A percentile compares a stretch with the other conserved stretches of the same genome.
These are phyloP conservation scores for Eutrema salsugineum DNA, from an alignment of 441 rosid genomes.

Conservation along the genomic window DNA sequence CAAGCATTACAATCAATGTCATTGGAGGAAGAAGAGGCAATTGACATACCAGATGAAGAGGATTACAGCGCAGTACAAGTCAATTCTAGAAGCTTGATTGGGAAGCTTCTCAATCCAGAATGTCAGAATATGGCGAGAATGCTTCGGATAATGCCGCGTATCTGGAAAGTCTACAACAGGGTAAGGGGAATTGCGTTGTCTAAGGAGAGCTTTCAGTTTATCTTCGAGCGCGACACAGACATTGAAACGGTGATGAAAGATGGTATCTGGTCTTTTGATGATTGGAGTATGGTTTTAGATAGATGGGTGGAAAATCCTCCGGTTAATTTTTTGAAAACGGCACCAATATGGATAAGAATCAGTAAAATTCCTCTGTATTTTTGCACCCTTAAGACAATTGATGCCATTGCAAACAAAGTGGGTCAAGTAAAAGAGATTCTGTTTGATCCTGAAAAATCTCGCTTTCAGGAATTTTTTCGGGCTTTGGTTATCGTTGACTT, in stretches of 20 bases:
- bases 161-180: neutral
- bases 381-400: neutral
- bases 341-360: neutral
- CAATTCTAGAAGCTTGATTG: neutral
- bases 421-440: no score
- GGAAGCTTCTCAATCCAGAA: neutral
- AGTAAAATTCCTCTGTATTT: neutral
- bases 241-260: neutral
- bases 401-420: no score
- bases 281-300: neutral
- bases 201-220: no score
- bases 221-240: neutral
- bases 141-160: accelerated
- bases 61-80: no score
- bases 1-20: no score
- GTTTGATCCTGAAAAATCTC: no score
- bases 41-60: no score
- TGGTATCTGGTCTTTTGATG: neutral
- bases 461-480: no score
- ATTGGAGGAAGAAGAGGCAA: no score
- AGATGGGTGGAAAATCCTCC: neutral
- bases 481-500: no score
- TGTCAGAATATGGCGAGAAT: neutral
- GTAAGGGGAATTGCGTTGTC: neutral
- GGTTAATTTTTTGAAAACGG: accelerated